A percentile compares a stretch with the other conserved stretches of the same genome.
These are phyloP conservation scores for Platanthera zijinensis DNA, from an alignment of 106 monocot species.

Conservation along the genomic window DNA sequence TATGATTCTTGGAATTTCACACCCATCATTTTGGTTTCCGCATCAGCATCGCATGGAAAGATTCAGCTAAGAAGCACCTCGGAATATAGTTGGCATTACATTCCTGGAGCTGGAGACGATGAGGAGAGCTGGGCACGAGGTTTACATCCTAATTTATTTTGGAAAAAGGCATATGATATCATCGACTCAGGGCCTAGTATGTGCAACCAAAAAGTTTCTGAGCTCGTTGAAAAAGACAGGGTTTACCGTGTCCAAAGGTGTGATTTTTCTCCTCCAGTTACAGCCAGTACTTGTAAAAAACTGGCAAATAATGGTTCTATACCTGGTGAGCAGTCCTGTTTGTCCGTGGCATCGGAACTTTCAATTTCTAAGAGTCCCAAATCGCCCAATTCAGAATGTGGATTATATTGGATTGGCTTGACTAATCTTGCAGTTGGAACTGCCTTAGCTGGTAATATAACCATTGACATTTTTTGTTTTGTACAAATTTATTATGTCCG, in stretches of 20 bases:
- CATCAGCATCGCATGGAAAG: slow-evolving; percentile 53
- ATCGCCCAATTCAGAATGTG: slow-evolving; percentile 14
- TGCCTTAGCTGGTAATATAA: slow-evolving; percentile 34
- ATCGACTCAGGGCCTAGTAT: slow-evolving; percentile 65
- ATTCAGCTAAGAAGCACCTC: slow-evolving; percentile 41
- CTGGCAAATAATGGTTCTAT: slow-evolving; percentile 1
- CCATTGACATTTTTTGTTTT: background rate
- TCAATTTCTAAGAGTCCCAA: slow-evolving; percentile 1
- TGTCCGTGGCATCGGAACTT: slow-evolving; percentile 7
- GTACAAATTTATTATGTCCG: background rate
- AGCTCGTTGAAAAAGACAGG: slow-evolving; percentile 82
- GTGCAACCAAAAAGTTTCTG: slow-evolving; percentile 64
- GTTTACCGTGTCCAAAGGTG: slow-evolving; percentile 66
- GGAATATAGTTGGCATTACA: slow-evolving; percentile 90
- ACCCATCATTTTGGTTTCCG: slow-evolving; percentile 76
- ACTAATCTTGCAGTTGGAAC: slow-evolving; percentile 66
- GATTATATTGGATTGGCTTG: slow-evolving; percentile 61
- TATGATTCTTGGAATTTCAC: slow-evolving; percentile 81
- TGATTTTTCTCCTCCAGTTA: slow-evolving; percentile 53
- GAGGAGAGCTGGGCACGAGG: slow-evolving; percentile 97
- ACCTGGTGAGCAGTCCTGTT: slow-evolving; percentile 1
- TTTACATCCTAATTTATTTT: slow-evolving; percentile 66
- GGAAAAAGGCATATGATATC: slow-evolving; percentile 68
- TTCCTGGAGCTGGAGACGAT: slow-evolving; percentile 95
- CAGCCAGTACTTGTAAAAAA: slow-evolving; percentile 19